Conservation (phyloP, 345 rosid species). For the Gynandropsis gynandra region DNA sequence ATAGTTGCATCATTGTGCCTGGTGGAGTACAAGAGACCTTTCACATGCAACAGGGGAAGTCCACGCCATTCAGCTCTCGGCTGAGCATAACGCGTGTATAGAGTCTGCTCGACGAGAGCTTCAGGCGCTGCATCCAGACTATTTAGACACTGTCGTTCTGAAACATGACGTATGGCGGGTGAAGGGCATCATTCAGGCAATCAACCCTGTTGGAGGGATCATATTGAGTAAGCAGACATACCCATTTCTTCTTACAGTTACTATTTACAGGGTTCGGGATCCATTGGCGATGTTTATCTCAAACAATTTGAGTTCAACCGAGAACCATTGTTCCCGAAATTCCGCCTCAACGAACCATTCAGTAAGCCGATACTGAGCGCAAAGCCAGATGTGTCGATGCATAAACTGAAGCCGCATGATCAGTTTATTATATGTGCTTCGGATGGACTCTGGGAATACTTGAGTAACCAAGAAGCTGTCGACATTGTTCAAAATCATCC, state of each 20-base stretch:
- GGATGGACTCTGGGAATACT: conserved; percentile 83
- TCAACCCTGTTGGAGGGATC: background rate
- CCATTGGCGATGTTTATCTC: conserved; percentile 80
- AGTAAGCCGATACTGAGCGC: conserved; percentile 60
- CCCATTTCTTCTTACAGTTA: background rate
- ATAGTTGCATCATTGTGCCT: conserved; percentile 75
- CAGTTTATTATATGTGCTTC: conserved; percentile 73
- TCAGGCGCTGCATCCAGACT: conserved; percentile 66
- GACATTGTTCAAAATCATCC: conserved; percentile 61
- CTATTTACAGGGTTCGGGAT: conserved; percentile 55
- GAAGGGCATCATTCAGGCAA: conserved; percentile 82
- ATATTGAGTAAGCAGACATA: no score
- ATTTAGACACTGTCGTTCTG: no score
- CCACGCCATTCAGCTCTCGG: conserved; percentile 64
- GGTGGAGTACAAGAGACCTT: conserved; percentile 91
- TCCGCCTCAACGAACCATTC: conserved; percentile 62
- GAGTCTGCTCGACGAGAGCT: conserved; percentile 77
- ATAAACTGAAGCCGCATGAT: conserved; percentile 58
- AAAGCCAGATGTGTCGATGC: conserved; percentile 63
- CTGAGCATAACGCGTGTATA: conserved; percentile 65
- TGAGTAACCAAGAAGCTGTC: no score
- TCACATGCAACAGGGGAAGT: conserved; percentile 63
- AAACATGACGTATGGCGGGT: conserved; percentile 91
- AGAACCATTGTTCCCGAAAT: conserved; percentile 65
- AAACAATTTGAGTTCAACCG: conserved; percentile 75